These are phyloP conservation scores for Diplodia sapinea DNA, from an alignment of 2,329 filamentous ascomycete genomes.

Conservation along the genomic window DNA sequence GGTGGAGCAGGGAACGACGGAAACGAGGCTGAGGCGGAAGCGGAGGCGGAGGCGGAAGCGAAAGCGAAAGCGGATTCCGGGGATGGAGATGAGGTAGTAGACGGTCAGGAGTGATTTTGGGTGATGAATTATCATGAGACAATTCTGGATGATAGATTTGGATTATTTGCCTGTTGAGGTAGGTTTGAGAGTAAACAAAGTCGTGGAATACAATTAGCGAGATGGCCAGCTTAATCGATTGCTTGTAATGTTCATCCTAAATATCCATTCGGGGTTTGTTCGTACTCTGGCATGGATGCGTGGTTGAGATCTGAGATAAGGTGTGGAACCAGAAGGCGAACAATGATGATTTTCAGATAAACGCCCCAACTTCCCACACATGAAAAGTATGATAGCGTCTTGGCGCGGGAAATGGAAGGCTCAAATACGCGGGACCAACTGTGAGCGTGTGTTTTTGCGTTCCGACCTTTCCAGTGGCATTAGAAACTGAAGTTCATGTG, in stretches of 20 bases:
- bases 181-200: not conserved
- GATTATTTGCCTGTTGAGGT: not conserved
- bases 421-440: too few relatives aligned
- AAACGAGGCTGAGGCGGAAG: not conserved
- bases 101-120: not conserved
- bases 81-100: not conserved
- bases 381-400: too few relatives aligned
- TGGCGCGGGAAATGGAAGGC: too few relatives aligned
- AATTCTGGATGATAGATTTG: not conserved
- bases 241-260: not conserved
- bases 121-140: conserved; percentile 8
- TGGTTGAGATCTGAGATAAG: not conserved
- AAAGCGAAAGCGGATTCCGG: too few relatives aligned
- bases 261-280: not conserved
- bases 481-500: too few relatives aligned
- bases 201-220: too few relatives aligned
- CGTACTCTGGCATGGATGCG: not conserved
- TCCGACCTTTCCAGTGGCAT: too few relatives aligned
- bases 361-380: too few relatives aligned
- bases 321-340: not conserved
- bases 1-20: not conserved
- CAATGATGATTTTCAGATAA: too few relatives aligned
- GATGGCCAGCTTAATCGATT: not conserved
- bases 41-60: not conserved
- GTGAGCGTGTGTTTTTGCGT: too few relatives aligned